Conservation (phyloP, 768 basidiomycete genomes). For the Flagelloscypha sp. region DNA sequence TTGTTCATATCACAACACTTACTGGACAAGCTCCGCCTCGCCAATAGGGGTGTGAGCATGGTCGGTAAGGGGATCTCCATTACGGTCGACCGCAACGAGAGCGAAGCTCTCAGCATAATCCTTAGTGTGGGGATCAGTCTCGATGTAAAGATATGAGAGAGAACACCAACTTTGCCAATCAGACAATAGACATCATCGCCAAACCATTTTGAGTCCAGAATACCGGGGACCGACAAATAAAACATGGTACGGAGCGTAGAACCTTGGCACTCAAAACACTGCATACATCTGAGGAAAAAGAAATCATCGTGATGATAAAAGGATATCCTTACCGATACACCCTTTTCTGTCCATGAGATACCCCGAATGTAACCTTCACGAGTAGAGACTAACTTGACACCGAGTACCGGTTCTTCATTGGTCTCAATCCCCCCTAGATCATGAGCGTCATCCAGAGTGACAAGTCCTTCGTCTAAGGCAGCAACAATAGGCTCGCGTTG, state of each 20-base stretch:
- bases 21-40: too few relatives aligned
- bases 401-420: conserved; percentile 17
- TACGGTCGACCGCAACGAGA: too few relatives aligned
- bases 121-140: too few relatives aligned
- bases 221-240: conserved; percentile 14
- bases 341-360: conserved; percentile 39
- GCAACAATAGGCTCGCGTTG: too few relatives aligned
- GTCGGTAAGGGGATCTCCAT: too few relatives aligned
- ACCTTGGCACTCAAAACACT: neutral
- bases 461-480: too few relatives aligned
- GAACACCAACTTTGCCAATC: conserved; percentile 27
- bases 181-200: conserved; percentile 31
- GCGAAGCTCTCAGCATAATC: too few relatives aligned
- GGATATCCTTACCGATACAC: conserved; percentile 28
- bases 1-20: too few relatives aligned
- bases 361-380: conserved; percentile 27
- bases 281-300: conserved; percentile 19
- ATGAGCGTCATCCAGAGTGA: conserved; percentile 23
- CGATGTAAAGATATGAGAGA: too few relatives aligned
- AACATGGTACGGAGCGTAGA: conserved; percentile 21
- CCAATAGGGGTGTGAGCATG: too few relatives aligned
- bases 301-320: neutral
- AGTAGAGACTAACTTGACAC: conserved; percentile 18
- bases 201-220: conserved; percentile 31
- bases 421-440: conserved; percentile 27